phyloP scores from a whole-genome alignment of 176 grass and related monocot genomes.

The Lolium perenne region DNA sequence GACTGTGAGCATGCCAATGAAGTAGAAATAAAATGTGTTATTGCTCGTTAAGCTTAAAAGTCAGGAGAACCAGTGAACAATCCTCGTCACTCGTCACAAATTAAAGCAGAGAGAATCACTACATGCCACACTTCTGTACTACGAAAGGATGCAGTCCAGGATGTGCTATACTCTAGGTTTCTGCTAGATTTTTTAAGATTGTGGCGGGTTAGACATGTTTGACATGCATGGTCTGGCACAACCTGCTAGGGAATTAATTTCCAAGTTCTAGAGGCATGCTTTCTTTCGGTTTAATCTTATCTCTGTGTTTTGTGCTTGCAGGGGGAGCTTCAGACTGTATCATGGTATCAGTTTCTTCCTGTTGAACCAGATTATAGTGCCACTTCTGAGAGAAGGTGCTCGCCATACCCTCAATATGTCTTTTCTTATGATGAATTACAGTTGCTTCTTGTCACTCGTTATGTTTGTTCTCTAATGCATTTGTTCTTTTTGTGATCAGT shows the following conservation, averaged over 20 bases:
- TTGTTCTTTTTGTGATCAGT: constrained; percentile 55
- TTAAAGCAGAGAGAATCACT: not conserved
- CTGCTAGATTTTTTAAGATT: not conserved
- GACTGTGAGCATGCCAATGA: not conserved
- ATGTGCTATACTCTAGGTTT: not conserved
- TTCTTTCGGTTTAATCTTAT: constrained; percentile 25
- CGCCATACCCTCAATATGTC: constrained; percentile 2
- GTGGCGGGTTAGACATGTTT: not conserved
- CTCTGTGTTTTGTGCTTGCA: constrained; percentile 39
- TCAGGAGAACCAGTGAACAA: not conserved
- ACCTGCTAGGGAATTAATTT: not conserved
- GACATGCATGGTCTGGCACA: not conserved
- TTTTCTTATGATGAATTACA: constrained; percentile 26
- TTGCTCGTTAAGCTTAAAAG: not conserved
- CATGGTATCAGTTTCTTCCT: constrained; percentile 99
- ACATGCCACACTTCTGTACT: not conserved
- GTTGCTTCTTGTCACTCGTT: constrained; percentile 40
- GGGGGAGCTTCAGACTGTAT: constrained; percentile 89
- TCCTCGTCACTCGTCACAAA: not conserved
- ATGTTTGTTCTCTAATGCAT: constrained; percentile 47
- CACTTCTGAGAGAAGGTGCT: constrained; percentile 73
- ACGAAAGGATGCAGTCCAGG: not conserved
- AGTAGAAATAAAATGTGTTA: not conserved
- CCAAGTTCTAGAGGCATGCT: not conserved
- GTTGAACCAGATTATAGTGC: constrained; percentile 66